Evolutionary conservation across 2,329 filamentous ascomycete species (phyloP), one percentile per base, ranked within the genome.

Genomic region (Xylariaceae sp.): DNA sequence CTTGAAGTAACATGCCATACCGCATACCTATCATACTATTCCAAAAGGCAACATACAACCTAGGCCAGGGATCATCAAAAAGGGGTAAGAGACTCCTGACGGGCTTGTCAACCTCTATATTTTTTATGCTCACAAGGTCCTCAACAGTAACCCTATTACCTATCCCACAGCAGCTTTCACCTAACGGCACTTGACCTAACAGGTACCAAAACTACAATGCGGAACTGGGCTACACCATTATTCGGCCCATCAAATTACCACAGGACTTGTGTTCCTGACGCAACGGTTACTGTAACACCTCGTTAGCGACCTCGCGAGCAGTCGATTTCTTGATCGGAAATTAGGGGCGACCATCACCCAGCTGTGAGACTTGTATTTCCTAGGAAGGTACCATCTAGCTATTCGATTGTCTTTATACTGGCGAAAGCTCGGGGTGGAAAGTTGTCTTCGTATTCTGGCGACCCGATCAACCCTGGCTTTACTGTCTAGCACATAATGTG

Each of bases 321-420:
- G 20, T n/a, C 41, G 6, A 14, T 48, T 57, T 43, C 21, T n/a
- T 44, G 20, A 19, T 53, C 51, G 56, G 56, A 56, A 48, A 59
- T 61, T 61, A 54, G 48, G 56, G 52, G 18, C 12, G 47, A 54
- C 52, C 42, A 45, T 44, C 20, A 26, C 12, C 23, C n/a, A 18
- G 41, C 7, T 16, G 20, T 3, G 32, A 37, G 14, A 37, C 14
- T 37, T 37, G 32, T 37, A 14, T 16, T 37, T 10, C 32, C 14
- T 14, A 16, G 12, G 12, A 16, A 14, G 14, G 6, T 37, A 10
- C 14, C 12, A 37, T 37, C 5, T 10, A 14, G 32, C 14, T 14
- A 37, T 16, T 37, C 3, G 32, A 37, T 37, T 7, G 32, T 10
- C 32, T 3, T 37, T 12, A 16, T 3, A 14, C 7, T 37, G 14